Conservation (phyloP, 495 filamentous ascomycete genomes). For the Penicillium ucsense region DNA sequence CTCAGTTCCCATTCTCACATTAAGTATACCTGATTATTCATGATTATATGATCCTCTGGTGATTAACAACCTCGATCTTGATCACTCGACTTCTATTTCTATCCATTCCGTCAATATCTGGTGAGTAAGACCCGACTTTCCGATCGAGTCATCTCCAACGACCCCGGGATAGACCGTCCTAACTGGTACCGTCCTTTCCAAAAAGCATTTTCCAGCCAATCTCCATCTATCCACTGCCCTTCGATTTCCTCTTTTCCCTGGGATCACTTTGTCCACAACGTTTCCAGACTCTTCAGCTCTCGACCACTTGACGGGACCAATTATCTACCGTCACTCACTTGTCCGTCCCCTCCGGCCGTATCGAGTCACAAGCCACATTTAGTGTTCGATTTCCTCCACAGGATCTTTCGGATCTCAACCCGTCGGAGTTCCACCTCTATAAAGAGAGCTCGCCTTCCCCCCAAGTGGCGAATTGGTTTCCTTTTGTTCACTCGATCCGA, state of each 20-base stretch:
- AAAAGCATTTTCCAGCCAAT: constrained; percentile 8
- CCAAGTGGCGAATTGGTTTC: constrained; percentile 23
- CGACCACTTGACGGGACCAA: neutral
- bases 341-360: neutral
- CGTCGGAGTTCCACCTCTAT: constrained; percentile 22
- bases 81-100: neutral
- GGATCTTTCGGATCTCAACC: constrained; percentile 22
- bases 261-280: constrained; percentile 19
- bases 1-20: neutral
- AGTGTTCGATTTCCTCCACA: constrained; percentile 1
- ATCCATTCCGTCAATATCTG: neutral
- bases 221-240: neutral
- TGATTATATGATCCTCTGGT: constrained; percentile 3
- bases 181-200: neutral
- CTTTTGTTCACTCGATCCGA: constrained; percentile 16
- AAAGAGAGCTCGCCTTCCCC: constrained; percentile 19
- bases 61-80: neutral
- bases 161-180: constrained; percentile 7
- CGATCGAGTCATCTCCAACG: constrained; percentile 15
- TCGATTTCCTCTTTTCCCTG: neutral
- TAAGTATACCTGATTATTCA: constrained; percentile 10
- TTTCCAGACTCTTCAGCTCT: constrained; percentile 28
- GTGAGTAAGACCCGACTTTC: constrained; percentile 8
- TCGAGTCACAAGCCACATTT: constrained; percentile 10
- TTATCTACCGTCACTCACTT: constrained; percentile 1